Evolutionary conservation across 441 rosid species (phyloP).

Genomic region (Corymbia citriodora): DNA sequence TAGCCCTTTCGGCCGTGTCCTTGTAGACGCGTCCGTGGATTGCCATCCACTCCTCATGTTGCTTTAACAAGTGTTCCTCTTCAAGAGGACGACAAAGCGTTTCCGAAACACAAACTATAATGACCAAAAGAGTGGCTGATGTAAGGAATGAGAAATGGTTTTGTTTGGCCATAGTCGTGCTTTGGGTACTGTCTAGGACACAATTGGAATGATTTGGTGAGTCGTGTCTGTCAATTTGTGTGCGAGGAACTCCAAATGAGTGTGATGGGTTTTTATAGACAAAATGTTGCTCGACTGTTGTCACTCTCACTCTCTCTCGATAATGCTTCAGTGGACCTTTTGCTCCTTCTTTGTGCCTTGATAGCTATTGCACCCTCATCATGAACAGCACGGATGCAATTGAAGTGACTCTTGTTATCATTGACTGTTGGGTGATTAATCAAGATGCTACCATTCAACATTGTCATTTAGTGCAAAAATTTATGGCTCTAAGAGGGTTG

Average conservation of each 20-base stretch:
- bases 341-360: neutral
- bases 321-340: neutral
- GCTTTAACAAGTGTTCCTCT: neutral
- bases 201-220: neutral
- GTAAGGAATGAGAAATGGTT: neutral
- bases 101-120: neutral
- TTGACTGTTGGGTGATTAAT: neutral
- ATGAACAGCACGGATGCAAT: neutral
- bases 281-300: neutral
- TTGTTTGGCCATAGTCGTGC: neutral
- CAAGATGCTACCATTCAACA: neutral
- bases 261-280: neutral
- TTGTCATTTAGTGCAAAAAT: neutral
- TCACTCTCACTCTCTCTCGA: neutral
- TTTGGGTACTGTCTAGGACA: neutral
- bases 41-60: conserved; percentile 6
- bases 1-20: neutral
- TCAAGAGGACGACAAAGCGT: neutral
- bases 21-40: neutral
- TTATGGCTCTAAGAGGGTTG: neutral
- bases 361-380: neutral
- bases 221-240: neutral
- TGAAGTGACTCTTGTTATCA: neutral
- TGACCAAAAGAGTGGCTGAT: neutral
- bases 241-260: neutral